Conservation (phyloP, 768 basidiomycete species). For the Auricularia heimuer region DNA sequence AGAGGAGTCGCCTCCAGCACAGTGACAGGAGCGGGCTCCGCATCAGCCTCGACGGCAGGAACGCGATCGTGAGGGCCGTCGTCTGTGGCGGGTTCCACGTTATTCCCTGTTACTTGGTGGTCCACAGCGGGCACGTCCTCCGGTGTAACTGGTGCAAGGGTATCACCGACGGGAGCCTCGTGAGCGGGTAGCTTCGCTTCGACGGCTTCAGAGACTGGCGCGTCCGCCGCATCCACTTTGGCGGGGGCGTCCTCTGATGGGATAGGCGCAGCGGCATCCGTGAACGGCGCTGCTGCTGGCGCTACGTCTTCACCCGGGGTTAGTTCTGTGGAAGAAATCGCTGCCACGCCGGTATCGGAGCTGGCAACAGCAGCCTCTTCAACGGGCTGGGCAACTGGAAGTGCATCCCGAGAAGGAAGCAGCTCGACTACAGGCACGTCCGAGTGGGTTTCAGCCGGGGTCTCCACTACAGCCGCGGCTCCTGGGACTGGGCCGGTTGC, state of each 20-base stretch:
- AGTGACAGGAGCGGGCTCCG: no score
- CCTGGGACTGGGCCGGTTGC: neutral
- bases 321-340: neutral
- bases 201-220: conserved; percentile 9
- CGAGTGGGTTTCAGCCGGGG: neutral
- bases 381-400: neutral
- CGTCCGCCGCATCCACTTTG: neutral
- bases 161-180: no score
- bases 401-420: neutral
- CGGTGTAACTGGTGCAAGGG: no score
- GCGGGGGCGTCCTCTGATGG: neutral
- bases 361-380: neutral
- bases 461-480: neutral
- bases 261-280: neutral
- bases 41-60: no score
- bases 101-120: no score
- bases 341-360: neutral
- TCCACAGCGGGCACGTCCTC: no score
- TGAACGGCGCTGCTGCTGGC: neutral
- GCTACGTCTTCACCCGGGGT: neutral
- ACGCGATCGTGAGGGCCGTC: no score
- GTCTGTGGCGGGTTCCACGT: no score
- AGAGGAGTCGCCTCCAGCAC: no score
- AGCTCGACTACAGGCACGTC: neutral
- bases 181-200: neutral